Conservation (phyloP, 306 rosid species). For the Sophora flavescens region DNA sequence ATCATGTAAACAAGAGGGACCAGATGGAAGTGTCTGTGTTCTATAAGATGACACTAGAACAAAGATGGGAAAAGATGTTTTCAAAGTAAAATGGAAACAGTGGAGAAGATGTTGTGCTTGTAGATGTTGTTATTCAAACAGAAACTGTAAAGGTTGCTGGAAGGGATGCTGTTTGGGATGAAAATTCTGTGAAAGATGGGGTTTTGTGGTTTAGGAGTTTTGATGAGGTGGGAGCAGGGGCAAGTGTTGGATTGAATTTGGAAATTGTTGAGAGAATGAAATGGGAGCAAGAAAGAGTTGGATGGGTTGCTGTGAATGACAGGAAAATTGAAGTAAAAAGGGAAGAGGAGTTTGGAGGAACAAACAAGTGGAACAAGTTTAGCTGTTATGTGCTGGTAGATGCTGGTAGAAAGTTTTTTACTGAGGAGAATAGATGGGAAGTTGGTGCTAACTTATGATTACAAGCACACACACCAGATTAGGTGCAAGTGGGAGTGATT, state of each 20-base stretch:
- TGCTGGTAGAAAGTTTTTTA: conserved; percentile 63
- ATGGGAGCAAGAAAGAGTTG: conserved; percentile 50
- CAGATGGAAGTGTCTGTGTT: conserved; percentile 51
- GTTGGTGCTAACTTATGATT: conserved; percentile 55
- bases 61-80: conserved; percentile 62
- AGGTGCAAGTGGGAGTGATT: conserved; percentile 61
- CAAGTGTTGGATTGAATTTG: conserved; percentile 49
- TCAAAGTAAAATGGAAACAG: background rate
- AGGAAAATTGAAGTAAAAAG: conserved; percentile 8
- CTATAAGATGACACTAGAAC: conserved; percentile 60
- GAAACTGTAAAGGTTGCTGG: conserved; percentile 46
- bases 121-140: conserved; percentile 55
- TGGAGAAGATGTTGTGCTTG: conserved; percentile 1
- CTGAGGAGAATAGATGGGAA: conserved; percentile 61
- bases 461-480: conserved; percentile 59
- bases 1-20: conserved; percentile 43
- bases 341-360: conserved; percentile 26
- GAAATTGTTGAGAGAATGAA: conserved; percentile 48
- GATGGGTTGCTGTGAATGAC: conserved; percentile 24
- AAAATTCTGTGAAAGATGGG: background rate
- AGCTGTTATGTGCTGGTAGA: conserved; percentile 57
- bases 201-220: conserved; percentile 56
- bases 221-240: conserved; percentile 38
- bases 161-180: conserved; percentile 39
- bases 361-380: conserved; percentile 49